Percentiles rank a stretch among this genome's conserved stretches.
phyloP scores from a whole-genome alignment of 768 basidiomycete genomes.

The Termitomyces sp. region DNA sequence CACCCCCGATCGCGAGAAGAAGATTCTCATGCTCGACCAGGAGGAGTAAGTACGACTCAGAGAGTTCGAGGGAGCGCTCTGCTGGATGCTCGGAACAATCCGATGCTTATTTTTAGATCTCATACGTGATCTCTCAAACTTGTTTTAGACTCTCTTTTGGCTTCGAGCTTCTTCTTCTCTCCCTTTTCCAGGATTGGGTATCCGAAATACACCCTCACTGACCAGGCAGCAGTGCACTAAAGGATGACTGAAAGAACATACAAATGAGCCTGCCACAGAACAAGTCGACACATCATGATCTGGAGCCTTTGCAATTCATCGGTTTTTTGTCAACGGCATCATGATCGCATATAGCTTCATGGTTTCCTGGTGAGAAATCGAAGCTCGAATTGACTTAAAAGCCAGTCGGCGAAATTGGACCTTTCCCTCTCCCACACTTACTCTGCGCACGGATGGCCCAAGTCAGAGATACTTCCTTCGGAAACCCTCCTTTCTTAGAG shows the following conservation, averaged over 20 bases:
- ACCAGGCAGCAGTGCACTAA: no score
- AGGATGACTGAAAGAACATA: no score
- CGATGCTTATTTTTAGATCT: background rate
- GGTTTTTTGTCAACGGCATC: background rate
- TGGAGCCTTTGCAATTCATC: background rate
- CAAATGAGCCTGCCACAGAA: background rate
- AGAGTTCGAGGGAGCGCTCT: no score
- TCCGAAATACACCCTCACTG: background rate
- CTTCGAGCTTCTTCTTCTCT: no score
- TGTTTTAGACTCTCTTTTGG: no score
- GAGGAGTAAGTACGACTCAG: no score
- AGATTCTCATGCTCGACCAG: no score
- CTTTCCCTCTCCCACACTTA: background rate
- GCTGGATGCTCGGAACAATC: background rate
- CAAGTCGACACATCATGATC: background rate
- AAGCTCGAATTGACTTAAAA: background rate
- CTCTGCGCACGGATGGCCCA: conserved; percentile 11
- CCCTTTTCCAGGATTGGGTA: background rate
- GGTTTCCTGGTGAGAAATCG: background rate
- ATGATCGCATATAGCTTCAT: no score
- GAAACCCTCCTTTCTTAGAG: conserved; percentile 14
- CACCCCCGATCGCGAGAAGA: no score
- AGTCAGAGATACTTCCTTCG: conserved; percentile 15
- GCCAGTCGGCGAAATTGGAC: background rate
- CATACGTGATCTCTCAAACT: no score